These are phyloP conservation scores for Eucalyptus tenuipes DNA, from an alignment of 345 rosid genomes.

Conservation along the genomic window DNA sequence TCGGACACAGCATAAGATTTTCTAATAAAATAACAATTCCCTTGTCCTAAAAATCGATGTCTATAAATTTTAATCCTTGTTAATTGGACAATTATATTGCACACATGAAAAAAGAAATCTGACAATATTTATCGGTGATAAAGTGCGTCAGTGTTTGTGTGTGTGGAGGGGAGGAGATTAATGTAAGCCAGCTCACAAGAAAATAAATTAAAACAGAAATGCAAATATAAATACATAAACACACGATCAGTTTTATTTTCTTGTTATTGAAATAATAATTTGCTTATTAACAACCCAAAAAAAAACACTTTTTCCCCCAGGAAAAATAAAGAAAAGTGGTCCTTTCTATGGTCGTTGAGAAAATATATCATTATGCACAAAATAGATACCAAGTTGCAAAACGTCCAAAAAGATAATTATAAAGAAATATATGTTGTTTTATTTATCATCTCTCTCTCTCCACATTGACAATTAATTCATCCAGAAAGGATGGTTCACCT, in stretches of 20 bases:
- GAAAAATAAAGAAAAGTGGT: not conserved
- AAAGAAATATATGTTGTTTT: not conserved
- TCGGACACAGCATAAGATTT: not conserved
- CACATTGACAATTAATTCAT: not conserved
- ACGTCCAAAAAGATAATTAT: not conserved
- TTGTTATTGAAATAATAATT: not conserved
- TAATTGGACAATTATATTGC: not conserved
- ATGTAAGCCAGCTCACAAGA: not conserved
- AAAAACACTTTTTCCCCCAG: not conserved
- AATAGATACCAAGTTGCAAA: not conserved
- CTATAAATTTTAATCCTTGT: not conserved
- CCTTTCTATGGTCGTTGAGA: not conserved
- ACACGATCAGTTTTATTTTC: not conserved
- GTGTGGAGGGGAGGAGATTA: not conserved
- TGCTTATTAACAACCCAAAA: not conserved
- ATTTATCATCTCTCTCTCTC: not conserved
- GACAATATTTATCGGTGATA: not conserved
- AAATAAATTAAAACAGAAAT: not conserved
- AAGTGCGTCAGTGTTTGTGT: not conserved
- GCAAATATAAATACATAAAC: not conserved
- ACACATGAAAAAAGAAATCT: not conserved
- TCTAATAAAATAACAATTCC: not conserved
- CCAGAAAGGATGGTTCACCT: not conserved
- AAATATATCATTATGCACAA: not conserved
- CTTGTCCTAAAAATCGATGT: not conserved